phyloP scores from a whole-genome alignment of 2,329 filamentous ascomycete genomes.

The Colletotrichum godetiae region DNA sequence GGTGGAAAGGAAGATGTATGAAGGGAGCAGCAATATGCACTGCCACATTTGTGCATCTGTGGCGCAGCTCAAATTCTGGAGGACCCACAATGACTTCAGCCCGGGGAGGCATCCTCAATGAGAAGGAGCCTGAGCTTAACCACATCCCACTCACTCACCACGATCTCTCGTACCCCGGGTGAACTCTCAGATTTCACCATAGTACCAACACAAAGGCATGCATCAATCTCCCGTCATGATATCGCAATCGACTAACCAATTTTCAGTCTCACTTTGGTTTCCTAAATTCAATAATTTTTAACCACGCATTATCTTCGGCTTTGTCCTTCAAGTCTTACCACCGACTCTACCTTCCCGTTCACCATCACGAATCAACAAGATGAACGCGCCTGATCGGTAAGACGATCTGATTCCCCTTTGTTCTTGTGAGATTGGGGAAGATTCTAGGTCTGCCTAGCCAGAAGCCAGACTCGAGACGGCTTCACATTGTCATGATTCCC shows the following conservation, averaged over 20 bases:
- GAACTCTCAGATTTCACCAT: neutral
- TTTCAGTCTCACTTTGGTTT: neutral
- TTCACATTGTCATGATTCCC: neutral
- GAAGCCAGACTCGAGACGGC: neutral
- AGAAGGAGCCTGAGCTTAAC: neutral
- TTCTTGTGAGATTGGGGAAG: neutral
- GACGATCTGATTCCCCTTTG: neutral
- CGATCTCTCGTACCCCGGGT: neutral
- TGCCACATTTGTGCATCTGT: constrained; percentile 8
- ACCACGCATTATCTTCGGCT: neutral
- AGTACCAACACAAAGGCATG: neutral
- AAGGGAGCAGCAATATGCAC: neutral
- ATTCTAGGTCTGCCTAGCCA: neutral
- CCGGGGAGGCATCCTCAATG: neutral
- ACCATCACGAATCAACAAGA: neutral
- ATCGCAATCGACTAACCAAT: neutral
- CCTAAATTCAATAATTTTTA: neutral
- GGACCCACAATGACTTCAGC: constrained; percentile 12
- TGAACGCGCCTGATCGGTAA: constrained; percentile 27
- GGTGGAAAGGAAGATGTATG: neutral
- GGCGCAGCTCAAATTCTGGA: constrained; percentile 7
- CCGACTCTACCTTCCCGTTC: neutral
- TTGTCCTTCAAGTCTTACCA: neutral
- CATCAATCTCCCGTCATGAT: neutral
- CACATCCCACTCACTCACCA: neutral